Percentiles rank a stretch among this genome's conserved stretches.
Conservation (phyloP, 768 basidiomycete genomes). For the Boletus tylopilopsis region DNA sequence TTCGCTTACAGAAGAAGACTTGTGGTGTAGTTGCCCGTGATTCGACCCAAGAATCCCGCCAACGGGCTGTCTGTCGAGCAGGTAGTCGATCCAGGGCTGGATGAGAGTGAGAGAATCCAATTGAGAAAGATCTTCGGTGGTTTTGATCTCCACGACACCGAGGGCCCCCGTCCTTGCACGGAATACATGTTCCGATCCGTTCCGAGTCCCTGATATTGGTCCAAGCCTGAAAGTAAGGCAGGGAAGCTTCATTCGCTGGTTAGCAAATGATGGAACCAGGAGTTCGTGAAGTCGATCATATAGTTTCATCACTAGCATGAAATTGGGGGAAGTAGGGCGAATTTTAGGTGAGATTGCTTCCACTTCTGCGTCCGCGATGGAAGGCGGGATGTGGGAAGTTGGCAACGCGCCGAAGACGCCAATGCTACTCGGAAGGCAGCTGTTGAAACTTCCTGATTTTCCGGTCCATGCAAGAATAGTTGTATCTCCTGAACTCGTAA, state of each 20-base stretch:
- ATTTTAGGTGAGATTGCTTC: neutral
- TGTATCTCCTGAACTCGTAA: neutral
- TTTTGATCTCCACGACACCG: slow-evolving; percentile 2
- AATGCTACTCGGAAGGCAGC: neutral
- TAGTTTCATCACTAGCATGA: neutral
- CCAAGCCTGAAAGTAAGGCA: slow-evolving; percentile 1
- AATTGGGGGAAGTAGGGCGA: neutral
- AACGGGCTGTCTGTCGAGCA: slow-evolving; percentile 3
- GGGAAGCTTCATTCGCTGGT: neutral
- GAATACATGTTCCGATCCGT: neutral
- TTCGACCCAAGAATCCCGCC: neutral
- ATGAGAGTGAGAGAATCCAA: neutral
- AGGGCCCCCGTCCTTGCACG: neutral
- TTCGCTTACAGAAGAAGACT: neutral
- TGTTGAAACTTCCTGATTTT: neutral
- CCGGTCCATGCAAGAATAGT: neutral
- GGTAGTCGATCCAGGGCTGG: slow-evolving; percentile 6
- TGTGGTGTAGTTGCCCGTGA: neutral
- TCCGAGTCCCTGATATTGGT: neutral
- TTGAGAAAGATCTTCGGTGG: slow-evolving; percentile 2
- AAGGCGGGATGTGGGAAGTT: neutral
- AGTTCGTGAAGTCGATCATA: neutral
- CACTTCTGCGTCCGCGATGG: neutral
- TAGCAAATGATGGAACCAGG: neutral
- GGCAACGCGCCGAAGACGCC: neutral